These are phyloP conservation scores for Globisporangium rhizosaccharum DNA, from an alignment of 352 stramenopile genomes.

Conservation along the genomic window DNA sequence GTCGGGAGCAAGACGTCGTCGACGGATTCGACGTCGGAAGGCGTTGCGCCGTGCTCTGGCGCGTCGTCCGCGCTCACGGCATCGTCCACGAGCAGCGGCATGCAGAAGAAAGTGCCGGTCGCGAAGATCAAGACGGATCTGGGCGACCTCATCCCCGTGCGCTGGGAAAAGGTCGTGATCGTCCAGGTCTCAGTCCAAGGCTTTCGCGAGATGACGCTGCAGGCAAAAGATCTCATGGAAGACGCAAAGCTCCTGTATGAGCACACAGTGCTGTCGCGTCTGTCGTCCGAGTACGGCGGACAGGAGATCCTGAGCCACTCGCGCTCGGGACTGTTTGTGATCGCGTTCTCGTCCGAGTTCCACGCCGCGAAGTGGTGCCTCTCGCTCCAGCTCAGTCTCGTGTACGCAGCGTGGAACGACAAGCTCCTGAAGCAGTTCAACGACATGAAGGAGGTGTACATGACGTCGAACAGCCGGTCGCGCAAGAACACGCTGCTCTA, in stretches of 20 bases:
- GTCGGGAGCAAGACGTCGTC: slow-evolving; percentile 18
- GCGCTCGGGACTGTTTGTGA: slow-evolving; percentile 72
- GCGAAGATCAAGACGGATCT: slow-evolving; percentile 80
- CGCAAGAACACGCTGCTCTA: slow-evolving; percentile 80
- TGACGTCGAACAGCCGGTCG: slow-evolving; percentile 43
- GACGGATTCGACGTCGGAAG: slow-evolving; percentile 13
- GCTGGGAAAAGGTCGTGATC: slow-evolving; percentile 80
- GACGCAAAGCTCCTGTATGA: slow-evolving; percentile 84
- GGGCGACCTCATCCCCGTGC: slow-evolving; percentile 62
- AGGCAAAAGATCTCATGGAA: slow-evolving; percentile 83
- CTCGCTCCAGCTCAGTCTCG: slow-evolving; percentile 75
- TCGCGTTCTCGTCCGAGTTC: slow-evolving; percentile 82
- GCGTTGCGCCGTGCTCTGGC: background rate
- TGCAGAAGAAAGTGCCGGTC: slow-evolving; percentile 47
- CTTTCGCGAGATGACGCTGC: slow-evolving; percentile 69
- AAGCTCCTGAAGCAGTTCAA: slow-evolving; percentile 82
- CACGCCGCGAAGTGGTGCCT: slow-evolving; percentile 86
- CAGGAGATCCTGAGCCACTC: slow-evolving; percentile 78
- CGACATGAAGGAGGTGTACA: slow-evolving; percentile 73
- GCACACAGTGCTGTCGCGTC: slow-evolving; percentile 78
- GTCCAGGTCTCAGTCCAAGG: slow-evolving; percentile 83
- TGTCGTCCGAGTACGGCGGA: slow-evolving; percentile 77
- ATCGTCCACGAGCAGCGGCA: background rate
- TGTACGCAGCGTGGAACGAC: slow-evolving; percentile 85
- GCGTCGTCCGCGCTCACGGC: slow-evolving; percentile 3